Evolutionary conservation across 1,284 basidiomycete species (phyloP).

Genomic region (Tetrapyrgos nigripes): DNA sequence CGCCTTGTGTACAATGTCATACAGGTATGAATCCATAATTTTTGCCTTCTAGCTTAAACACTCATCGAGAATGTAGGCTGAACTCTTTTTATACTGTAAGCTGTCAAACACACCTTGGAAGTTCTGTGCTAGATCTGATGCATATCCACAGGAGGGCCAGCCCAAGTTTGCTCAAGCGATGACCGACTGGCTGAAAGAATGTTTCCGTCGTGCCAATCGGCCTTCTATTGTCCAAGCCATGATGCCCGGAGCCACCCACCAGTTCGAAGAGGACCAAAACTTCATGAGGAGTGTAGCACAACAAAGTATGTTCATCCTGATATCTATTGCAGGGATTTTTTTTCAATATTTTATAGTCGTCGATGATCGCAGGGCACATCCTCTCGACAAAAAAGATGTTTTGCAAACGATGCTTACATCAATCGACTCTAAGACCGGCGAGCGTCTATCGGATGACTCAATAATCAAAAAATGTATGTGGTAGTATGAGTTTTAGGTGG

Average conservation of each 20-base stretch:
- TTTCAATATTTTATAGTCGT: constrained; percentile 37
- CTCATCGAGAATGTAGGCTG: constrained; percentile 34
- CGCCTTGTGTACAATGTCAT: constrained; percentile 50
- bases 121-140: not conserved
- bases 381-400: constrained; percentile 49
- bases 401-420: constrained; percentile 53
- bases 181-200: constrained; percentile 49
- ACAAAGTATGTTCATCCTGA: constrained; percentile 36
- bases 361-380: constrained; percentile 42
- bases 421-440: constrained; percentile 55
- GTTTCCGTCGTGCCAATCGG: constrained; percentile 41
- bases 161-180: constrained; percentile 52
- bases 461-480: constrained; percentile 51
- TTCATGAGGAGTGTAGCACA: constrained; percentile 47
- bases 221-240: constrained; percentile 42
- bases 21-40: constrained; percentile 36
- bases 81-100: constrained; percentile 47
- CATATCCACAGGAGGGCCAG: constrained; percentile 30
- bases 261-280: constrained; percentile 47
- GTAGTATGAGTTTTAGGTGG: not conserved
- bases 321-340: not conserved
- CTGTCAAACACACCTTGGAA: not conserved
- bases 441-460: constrained; percentile 48
- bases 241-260: constrained; percentile 41
- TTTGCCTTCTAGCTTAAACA: not conserved